phyloP scores from a whole-genome alignment of 768 basidiomycete species.

The Lentinula sp. region DNA sequence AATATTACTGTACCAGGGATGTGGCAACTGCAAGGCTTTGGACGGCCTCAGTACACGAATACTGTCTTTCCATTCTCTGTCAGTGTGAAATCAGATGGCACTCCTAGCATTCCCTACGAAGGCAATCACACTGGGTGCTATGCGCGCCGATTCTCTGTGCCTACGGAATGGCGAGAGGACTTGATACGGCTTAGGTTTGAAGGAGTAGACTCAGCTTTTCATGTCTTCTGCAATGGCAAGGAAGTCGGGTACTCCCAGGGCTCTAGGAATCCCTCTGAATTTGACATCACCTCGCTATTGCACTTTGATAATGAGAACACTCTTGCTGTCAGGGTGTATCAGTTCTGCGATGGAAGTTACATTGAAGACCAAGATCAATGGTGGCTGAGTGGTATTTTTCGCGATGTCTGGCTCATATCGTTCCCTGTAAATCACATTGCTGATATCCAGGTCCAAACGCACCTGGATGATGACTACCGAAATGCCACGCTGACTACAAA shows the following conservation, averaged over 20 bases:
- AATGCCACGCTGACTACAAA: conserved; percentile 2
- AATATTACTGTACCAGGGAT: conserved; percentile 8
- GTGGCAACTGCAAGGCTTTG: conserved; percentile 10
- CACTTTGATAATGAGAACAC: background rate
- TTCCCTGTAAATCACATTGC: conserved; percentile 5
- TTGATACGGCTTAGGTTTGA: conserved; percentile 4
- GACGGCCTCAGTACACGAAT: conserved; percentile 8
- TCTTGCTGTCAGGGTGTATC: conserved; percentile 7
- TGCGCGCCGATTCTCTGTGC: background rate
- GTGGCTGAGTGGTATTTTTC: conserved; percentile 8
- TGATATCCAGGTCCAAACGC: conserved; percentile 5
- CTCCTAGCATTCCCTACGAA: conserved; percentile 3
- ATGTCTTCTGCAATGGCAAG: conserved; percentile 6
- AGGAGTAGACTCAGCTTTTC: conserved; percentile 9
- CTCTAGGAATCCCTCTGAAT: conserved; percentile 8
- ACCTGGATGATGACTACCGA: background rate
- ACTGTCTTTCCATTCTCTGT: conserved; percentile 8
- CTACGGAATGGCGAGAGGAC: background rate
- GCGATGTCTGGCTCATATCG: conserved; percentile 7
- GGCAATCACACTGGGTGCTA: conserved; percentile 7
- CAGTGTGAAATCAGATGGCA: background rate
- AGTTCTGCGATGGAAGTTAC: conserved; percentile 7
- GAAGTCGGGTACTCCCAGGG: conserved; percentile 9
- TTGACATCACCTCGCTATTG: conserved; percentile 5
- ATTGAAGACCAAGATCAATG: conserved; percentile 10